Conservation (phyloP, 2,329 filamentous ascomycete species). For the Fusarium sp. region DNA sequence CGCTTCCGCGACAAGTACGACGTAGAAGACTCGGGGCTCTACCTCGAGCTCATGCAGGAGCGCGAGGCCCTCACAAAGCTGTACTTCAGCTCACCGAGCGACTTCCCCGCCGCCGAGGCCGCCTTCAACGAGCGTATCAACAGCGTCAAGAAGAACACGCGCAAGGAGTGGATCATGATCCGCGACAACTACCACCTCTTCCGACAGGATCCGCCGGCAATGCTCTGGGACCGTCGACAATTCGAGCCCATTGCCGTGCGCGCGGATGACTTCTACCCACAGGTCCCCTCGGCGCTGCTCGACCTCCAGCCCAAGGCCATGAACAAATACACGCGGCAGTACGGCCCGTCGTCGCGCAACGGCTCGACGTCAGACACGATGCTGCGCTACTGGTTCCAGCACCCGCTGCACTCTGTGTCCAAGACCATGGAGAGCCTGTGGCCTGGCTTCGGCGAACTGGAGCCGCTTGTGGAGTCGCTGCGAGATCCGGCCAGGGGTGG, state of each 20-base stretch:
- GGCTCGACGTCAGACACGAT: slow-evolving; percentile 65
- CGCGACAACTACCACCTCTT: slow-evolving; percentile 67
- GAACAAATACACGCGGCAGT: slow-evolving; percentile 60
- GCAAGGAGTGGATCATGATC: slow-evolving; percentile 53
- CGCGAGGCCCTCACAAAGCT: slow-evolving; percentile 46
- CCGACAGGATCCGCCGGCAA: slow-evolving; percentile 59
- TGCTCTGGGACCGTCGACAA: slow-evolving; percentile 76
- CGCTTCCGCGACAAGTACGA: slow-evolving; percentile 45
- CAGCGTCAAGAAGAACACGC: slow-evolving; percentile 48
- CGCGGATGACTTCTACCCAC: slow-evolving; percentile 74
- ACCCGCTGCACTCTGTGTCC: slow-evolving; percentile 56
- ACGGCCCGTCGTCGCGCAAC: slow-evolving; percentile 55
- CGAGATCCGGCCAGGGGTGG: slow-evolving; percentile 62
- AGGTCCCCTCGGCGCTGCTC: slow-evolving; percentile 66
- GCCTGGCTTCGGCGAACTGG: slow-evolving; percentile 67
- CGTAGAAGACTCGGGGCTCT: slow-evolving; percentile 35
- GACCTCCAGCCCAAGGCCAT: slow-evolving; percentile 72
- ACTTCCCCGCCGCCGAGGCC: slow-evolving; percentile 47
- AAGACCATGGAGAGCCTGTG: slow-evolving; percentile 64
- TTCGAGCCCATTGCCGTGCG: slow-evolving; percentile 74
- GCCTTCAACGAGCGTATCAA: slow-evolving; percentile 53
- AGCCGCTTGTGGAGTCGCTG: slow-evolving; percentile 60
- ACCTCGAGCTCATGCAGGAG: slow-evolving; percentile 50
- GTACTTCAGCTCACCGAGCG: slow-evolving; percentile 16
- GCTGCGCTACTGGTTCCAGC: slow-evolving; percentile 56